Base-by-base conservation (phyloP, 306 rosid genomes). In the Pueraria montana region DNA sequence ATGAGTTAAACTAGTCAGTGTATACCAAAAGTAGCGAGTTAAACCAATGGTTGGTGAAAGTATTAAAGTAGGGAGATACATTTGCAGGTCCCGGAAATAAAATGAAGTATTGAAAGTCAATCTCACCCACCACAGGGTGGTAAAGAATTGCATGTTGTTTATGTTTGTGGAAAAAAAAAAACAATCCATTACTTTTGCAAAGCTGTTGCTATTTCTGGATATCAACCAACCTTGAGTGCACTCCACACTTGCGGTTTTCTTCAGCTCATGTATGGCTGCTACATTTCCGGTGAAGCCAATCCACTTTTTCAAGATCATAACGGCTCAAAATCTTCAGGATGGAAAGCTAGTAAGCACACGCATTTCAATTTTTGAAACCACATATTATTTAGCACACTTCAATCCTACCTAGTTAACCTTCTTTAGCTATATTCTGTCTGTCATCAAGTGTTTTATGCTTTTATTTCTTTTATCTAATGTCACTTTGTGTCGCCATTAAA, bases 221-320 rank as follows among this genome's bases (percentile, higher is more conserved):
- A 12, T 14, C 53, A 3, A 2, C 56, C 8, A 50, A 6, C 56
- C 56, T 17, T 50, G 6, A n/a, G 4, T 18, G 61, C 61, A 7
- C 26, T 17, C n/a, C 24, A 17, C 2, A 50, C 56, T 50, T 50
- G 26, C n/a, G n/a, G n/a, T n/a, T n/a, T n/a, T n/a, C n/a, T 61
- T 26, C 40, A 27, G 16, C 4, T 8, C 40, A 45, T 46, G 56
- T 20, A 49, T 71, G 76, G 76, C 42, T 26, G 3, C 0, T 45
- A 27, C 6, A 24, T 45, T 16, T 45, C 13, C 55, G 42, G 23
- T 46, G 23, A 26, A 46, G 42, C 61, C 45, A 72, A 48, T 13
- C n/a, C 76, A 71, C 76, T 72, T 71, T 48, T 48, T 49, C 61
- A 72, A 49, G 43, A 48, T 72, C 81, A 77, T 58, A 58, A 13